Evolutionary conservation across 2,329 filamentous ascomycete species (phyloP), one percentile per base, ranked within the genome.

Genomic region (Zasmidium cellare): DNA sequence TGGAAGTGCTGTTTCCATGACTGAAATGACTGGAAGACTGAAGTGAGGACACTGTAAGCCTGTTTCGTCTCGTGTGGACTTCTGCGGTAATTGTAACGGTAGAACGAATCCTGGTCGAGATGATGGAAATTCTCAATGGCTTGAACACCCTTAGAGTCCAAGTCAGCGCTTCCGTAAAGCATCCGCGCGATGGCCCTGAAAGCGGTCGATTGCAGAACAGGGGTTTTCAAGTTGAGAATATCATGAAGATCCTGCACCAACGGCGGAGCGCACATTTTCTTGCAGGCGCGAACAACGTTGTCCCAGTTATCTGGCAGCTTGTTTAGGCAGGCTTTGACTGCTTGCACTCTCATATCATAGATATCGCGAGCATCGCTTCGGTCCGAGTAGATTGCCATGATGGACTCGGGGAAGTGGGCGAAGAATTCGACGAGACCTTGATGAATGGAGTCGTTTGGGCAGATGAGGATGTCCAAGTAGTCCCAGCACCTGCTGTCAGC

Each of bases 201-300:
- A 2, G 85, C 71, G 24, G 85, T 79, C 1, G 69, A 71, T 63
- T 85, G 82, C 6, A 89, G 71, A 1, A 79, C 75, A 0, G 74
- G 67, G 0, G 85, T 88, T 7, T 67, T 69, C 12, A 87, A 69
- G 5, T 70, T 67, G 35, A 88, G 75, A 12, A 71, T 64, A n/a
- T 70, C 67, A 3, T 77, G 69, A 24, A 89, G 71, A 64, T 88
- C 86, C 53, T 79, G 76, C 31, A 83, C 77, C n/a, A 86, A 71
- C 3, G 85, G 81, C 2, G 85, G 85, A 63, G 79, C 82, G 1
- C 71, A 69, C 44, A 78, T 73, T 19, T 47, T 35, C 23, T 60
- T 65, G 55, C 73, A 65, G 28, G 46, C 44, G 9, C 56, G 12
- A 2, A 61, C 51, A 9, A 73, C 16, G 7, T 18, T 28, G 2